These are phyloP conservation scores for Capillidium rhysosporum DNA, from an alignment of 371 early-diverging fungal species.

Conservation along the genomic window DNA sequence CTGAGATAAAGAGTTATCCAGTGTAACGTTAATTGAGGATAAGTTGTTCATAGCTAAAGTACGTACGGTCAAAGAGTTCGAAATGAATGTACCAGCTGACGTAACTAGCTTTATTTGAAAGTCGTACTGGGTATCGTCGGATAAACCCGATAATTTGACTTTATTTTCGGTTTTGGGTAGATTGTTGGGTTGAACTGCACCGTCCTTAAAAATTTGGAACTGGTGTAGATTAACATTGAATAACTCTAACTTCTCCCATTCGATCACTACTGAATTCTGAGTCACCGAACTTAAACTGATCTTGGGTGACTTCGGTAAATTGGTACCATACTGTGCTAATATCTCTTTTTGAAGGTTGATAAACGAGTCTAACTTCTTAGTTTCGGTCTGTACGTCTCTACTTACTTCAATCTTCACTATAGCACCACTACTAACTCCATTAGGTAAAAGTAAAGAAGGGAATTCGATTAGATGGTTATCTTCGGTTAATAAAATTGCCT, in stretches of 20 bases:
- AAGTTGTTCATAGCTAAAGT: conserved; percentile 86
- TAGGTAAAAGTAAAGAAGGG: conserved; percentile 85
- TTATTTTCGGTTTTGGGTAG: conserved; percentile 24
- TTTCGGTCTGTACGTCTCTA: conserved; percentile 69
- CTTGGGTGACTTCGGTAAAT: conserved; percentile 53
- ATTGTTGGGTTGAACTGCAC: conserved; percentile 13
- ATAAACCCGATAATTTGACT: conserved; percentile 69
- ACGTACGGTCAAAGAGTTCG: conserved; percentile 51
- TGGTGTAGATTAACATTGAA: conserved; percentile 57
- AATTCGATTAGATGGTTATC: conserved; percentile 97
- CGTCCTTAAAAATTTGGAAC: conserved; percentile 72
- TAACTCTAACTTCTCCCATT: conserved; percentile 74
- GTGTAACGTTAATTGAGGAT: conserved; percentile 70
- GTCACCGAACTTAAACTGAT: conserved; percentile 59
- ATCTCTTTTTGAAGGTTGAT: conserved; percentile 68
- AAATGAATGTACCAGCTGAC: conserved; percentile 61
- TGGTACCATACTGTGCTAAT: conserved; percentile 49
- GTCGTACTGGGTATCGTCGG: conserved; percentile 69
- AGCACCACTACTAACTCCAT: conserved; percentile 78
- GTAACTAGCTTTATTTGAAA: conserved; percentile 73
- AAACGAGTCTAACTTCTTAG: conserved; percentile 57
- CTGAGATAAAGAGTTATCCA: conserved; percentile 11
- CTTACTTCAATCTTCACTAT: conserved; percentile 84
- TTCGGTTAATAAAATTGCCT: conserved; percentile 79
- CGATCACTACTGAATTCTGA: conserved; percentile 71